Evolutionary conservation across 129 eudicot genomes (phyloP).

Genomic region (Tagetes patula): DNA sequence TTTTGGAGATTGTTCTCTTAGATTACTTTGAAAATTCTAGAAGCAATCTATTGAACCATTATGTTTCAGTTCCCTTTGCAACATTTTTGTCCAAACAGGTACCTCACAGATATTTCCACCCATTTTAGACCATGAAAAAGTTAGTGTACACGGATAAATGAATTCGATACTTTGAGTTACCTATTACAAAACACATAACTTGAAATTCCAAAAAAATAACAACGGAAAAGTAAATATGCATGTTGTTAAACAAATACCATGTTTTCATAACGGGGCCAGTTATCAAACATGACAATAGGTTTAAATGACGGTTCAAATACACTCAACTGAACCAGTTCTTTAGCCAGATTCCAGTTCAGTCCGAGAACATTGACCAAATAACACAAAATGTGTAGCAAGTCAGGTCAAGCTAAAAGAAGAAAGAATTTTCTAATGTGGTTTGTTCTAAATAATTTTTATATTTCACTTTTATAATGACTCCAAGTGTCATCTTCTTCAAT

Average conservation of each 20-base stretch:
- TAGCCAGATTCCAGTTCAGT: no score
- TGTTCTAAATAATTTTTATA: slow-evolving; percentile 18
- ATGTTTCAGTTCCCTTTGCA: neutral
- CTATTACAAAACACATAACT: neutral
- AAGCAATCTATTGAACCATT: slow-evolving; percentile 22
- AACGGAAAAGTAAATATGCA: neutral
- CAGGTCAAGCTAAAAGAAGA: neutral
- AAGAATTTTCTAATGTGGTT: neutral
- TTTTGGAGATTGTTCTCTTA: slow-evolving; percentile 21
- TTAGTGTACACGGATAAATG: no score
- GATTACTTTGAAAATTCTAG: slow-evolving; percentile 17
- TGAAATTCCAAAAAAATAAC: neutral
- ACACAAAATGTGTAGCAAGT: neutral
- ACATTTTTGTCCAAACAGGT: neutral
- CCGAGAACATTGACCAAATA: neutral
- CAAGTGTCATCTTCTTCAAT: slow-evolving; percentile 64
- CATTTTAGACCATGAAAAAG: no score
- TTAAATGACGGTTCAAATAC: no score
- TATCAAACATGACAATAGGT: no score
- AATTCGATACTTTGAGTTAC: neutral
- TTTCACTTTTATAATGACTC: slow-evolving; percentile 57
- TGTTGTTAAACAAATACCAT: no score
- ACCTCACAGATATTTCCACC: no score
- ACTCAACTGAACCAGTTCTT: no score
- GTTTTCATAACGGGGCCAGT: no score